Base-by-base conservation (phyloP, 257 asterid genomes). In the Solanum corneliomulleri region DNA sequence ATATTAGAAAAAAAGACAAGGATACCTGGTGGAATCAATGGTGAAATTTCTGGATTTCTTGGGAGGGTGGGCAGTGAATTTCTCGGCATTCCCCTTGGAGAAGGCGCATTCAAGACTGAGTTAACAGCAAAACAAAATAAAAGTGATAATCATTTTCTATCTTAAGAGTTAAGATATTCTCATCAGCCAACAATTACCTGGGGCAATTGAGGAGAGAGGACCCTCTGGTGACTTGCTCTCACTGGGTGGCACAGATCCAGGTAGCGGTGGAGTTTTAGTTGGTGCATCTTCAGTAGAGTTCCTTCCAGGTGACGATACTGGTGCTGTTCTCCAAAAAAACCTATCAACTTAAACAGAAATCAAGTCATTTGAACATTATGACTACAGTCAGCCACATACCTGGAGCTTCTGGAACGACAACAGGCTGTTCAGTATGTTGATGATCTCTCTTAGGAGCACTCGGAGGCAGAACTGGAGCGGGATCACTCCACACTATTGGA, bases 11-110 rank as follows among this genome's bases (percentile, higher is more conserved):
- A 29, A 49, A 68, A 68, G 62, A 33, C n/a, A 88, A 62, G 58
- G 89, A 25, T 33, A 91, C 94, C 93, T 60, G 94, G 93, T 11
- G 93, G 91, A 86, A n/a, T 87, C 52, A 94, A 89, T 39, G 92
- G 92, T 69, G 93, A 91, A 87, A 86, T 91, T 11, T 86, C 84
- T 31, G 92, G 91, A 82, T 77, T 85, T 82, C 86, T 87, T 56
- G 90, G 45, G 84, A 25, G 81, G 33, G 90, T 10, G 47, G 93
- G 87, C 16, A 91, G 93, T 42, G 93, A 88, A 85, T 90, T 76
- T 66, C 85, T 87, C 18, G 89, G 90, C 86, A 35, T 69, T 76
- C 70, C 89, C 85, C 85, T 64, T 87, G 92, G 90, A 74, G 91
- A 82, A 23, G 92, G 92, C 33, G 62, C 86, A 84, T 86, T 85